Percentiles rank a stretch among this genome's conserved stretches.
These are phyloP conservation scores for Naegleria gruberi DNA, from an alignment of 208 protist species.

Conservation along the genomic window DNA sequence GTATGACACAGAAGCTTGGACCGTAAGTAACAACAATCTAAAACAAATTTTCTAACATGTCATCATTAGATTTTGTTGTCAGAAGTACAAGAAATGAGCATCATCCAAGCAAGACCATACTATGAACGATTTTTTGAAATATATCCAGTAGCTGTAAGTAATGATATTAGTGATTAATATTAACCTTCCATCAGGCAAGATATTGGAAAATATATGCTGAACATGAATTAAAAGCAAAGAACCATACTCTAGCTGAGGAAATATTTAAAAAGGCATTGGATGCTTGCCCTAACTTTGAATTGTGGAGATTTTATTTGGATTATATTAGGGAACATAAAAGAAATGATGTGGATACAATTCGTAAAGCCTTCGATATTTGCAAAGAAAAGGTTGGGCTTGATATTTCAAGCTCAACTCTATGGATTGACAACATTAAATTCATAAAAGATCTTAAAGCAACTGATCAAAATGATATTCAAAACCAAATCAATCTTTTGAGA, in stretches of 20 bases:
- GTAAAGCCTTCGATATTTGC: not conserved
- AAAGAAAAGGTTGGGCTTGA: not conserved
- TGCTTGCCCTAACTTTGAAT: not conserved
- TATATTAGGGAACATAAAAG: not conserved
- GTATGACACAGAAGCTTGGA: slow-evolving; percentile 20
- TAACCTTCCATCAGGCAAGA: not conserved
- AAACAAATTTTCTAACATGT: not conserved
- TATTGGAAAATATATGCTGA: slow-evolving; percentile 23
- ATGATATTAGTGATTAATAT: not conserved
- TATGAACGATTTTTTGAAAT: slow-evolving; percentile 14
- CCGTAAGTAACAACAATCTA: not conserved
- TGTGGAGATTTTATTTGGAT: slow-evolving; percentile 5
- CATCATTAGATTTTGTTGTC: not conserved
- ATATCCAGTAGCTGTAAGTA: slow-evolving; percentile 1
- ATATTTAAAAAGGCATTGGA: not conserved
- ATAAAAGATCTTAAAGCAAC: not conserved
- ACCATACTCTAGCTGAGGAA: not conserved
- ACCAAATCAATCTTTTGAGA: not conserved
- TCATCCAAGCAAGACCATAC: not conserved
- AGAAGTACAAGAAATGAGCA: not conserved
- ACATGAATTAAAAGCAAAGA: not conserved
- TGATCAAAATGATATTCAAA: not conserved
- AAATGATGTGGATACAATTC: not conserved
- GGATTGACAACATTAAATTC: not conserved
- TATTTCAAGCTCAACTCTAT: not conserved